Base-by-base conservation (phyloP, 768 basidiomycete species). In the Hygrocybe punicea region DNA sequence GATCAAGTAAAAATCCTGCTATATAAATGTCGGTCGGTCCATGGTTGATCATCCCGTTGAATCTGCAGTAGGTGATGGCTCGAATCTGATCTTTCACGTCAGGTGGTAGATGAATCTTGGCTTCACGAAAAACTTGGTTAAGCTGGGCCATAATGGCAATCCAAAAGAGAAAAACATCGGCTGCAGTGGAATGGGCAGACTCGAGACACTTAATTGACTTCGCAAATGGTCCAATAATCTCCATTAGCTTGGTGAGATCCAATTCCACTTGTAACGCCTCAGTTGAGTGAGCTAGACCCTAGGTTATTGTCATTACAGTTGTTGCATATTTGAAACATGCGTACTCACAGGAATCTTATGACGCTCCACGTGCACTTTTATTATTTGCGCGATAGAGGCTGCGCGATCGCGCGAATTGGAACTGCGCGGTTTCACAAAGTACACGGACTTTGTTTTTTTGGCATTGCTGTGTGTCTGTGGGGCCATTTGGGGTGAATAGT, bases 131-230 rank as follows among this genome's bases (percentile, higher is more conserved):
- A 11, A 42, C 10, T 17, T 42, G 39, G 11, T 53, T 19, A 46
- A 60, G 51, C 17, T 55, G 51, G 33, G 56, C 56, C 33, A 35
- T 29, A 29, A 29, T 29, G 29, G 29, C 29, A 29, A 63, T 58
- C 62, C 62, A 64, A 29, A 55, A 64, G 16, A 51, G 33, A 34
- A 60, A 64, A 21, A 63, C 62, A 53, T 64, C 62, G 10, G 59
- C 58, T 21, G 62, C 29, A 14, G 51, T 60, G 3, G 63, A 59
- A 3, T 64, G 48, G 34, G 53, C 53, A 13, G 62, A 39, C 47
- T 64, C 62, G 3, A 64, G 58, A 45, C 63, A 63, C 47, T 62
- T 61, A 46, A 64, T 64, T 29, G 62, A 58, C 19, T 46, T 49
- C 3, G 62, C 63, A 49, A 63, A 25, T 13, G 62, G 59, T 53